phyloP scores from a whole-genome alignment of 495 filamentous ascomycete species.

The Hypoxylon rickii region DNA sequence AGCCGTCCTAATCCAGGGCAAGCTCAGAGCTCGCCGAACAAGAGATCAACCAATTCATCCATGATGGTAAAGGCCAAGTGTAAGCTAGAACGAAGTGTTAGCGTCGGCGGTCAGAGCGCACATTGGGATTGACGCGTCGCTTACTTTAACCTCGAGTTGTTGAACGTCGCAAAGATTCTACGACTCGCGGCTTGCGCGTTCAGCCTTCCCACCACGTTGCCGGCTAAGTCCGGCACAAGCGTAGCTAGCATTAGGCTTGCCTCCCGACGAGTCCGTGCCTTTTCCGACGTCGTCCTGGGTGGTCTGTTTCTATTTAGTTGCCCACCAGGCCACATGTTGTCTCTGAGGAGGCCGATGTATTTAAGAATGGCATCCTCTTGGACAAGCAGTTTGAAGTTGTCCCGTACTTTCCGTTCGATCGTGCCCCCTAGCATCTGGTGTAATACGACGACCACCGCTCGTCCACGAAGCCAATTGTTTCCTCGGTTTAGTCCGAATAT shows the following conservation, averaged over 20 bases:
- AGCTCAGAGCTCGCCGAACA: constrained; percentile 61
- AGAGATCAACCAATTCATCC: constrained; percentile 74
- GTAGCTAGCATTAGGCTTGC: constrained; percentile 81
- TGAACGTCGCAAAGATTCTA: constrained; percentile 79
- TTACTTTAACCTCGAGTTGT: constrained; percentile 75
- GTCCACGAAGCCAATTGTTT: constrained; percentile 91
- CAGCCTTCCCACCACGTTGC: constrained; percentile 79
- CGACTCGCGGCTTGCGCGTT: constrained; percentile 85
- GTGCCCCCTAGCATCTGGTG: constrained; percentile 84
- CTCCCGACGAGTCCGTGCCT: constrained; percentile 70
- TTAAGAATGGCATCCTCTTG: constrained; percentile 78
- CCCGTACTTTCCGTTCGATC: constrained; percentile 91
- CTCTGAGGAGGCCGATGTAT: constrained; percentile 71
- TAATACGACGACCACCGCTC: constrained; percentile 93
- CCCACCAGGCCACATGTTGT: constrained; percentile 81
- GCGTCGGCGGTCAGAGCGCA: neutral
- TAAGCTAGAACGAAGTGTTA: constrained; percentile 55
- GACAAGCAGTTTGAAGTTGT: constrained; percentile 68
- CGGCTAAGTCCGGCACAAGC: constrained; percentile 79
- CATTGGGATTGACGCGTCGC: constrained; percentile 24
- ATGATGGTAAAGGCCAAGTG: constrained; percentile 78
- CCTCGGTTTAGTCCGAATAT: constrained; percentile 92
- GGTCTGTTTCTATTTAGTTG: constrained; percentile 53
- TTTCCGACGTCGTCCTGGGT: constrained; percentile 67
- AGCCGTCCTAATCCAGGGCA: neutral